phyloP scores from a whole-genome alignment of 768 basidiomycete species.

The Phylloporus arenicola region DNA sequence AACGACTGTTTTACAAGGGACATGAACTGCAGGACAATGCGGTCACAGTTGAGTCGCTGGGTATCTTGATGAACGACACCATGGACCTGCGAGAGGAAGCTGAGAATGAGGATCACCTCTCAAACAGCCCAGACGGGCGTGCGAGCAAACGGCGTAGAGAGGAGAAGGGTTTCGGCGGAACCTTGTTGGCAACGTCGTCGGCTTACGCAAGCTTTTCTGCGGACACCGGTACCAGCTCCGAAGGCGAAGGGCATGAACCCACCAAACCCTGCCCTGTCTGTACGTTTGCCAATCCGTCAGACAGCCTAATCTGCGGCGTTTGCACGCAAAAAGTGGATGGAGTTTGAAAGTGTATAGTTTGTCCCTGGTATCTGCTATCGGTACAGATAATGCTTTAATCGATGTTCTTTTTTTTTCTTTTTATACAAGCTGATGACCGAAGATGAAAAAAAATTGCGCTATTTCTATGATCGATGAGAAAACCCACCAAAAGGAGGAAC shows the following conservation, averaged over 20 bases:
- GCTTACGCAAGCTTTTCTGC: conserved; percentile 25
- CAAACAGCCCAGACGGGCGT: conserved; percentile 44
- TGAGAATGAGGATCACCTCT: conserved; percentile 53
- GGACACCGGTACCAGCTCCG: conserved; percentile 32
- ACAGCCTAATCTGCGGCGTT: conserved; percentile 39
- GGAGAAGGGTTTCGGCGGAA: conserved; percentile 71
- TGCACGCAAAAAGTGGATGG: conserved; percentile 36
- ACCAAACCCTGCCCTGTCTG: conserved; percentile 49
- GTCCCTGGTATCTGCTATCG: conserved; percentile 29
- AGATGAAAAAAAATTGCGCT: conserved; percentile 13
- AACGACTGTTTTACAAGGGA: conserved; percentile 59
- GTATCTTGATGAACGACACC: conserved; percentile 55
- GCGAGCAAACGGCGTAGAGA: conserved; percentile 40
- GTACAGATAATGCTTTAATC: conserved; percentile 35
- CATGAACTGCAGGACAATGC: conserved; percentile 62
- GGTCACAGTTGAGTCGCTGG: conserved; percentile 46
- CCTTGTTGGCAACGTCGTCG: conserved; percentile 50
- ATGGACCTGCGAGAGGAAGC: conserved; percentile 61
- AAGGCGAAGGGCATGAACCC: conserved; percentile 25
- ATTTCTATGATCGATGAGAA: conserved; percentile 29
- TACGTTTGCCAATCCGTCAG: conserved; percentile 51
- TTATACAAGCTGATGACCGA: conserved; percentile 16
- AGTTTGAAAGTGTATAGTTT: conserved; percentile 10
- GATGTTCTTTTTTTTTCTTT: conserved; percentile 16
- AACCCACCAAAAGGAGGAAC: conserved; percentile 20